Percentiles rank a stretch among this genome's conserved stretches.
phyloP scores from a whole-genome alignment of 208 protist genomes.

The Entamoeba histolytica region DNA sequence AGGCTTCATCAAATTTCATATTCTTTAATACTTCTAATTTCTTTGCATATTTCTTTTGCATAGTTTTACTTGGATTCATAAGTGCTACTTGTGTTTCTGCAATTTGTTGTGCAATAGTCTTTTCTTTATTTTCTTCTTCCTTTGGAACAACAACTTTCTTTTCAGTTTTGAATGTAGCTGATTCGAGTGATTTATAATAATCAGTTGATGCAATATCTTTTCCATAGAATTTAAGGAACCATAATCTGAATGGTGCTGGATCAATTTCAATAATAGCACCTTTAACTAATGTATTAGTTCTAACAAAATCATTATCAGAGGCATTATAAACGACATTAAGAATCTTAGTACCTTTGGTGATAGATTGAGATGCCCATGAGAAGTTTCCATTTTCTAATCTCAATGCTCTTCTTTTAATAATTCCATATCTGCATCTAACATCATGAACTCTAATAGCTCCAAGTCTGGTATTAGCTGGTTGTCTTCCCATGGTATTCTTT shows the following conservation, averaged over 20 bases:
- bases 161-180: constrained; percentile 57
- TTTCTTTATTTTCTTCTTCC: constrained; percentile 53
- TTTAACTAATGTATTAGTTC: constrained; percentile 98
- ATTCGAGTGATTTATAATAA: neutral
- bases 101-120: neutral
- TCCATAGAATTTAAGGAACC: constrained; percentile 89
- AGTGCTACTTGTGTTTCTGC: neutral
- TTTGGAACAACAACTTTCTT: constrained; percentile 36
- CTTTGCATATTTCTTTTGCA: constrained; percentile 28
- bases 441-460: constrained; percentile 22
- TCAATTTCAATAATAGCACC: constrained; percentile 81
- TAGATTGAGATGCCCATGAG: constrained; percentile 63
- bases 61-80: neutral
- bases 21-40: constrained; percentile 40
- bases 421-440: constrained; percentile 79
- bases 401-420: constrained; percentile 87
- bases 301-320: constrained; percentile 93
- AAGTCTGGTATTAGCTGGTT: constrained; percentile 80
- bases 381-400: constrained; percentile 92
- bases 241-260: constrained; percentile 82
- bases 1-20: constrained; percentile 19
- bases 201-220: neutral
- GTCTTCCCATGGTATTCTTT: constrained; percentile 84
- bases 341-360: constrained; percentile 67
- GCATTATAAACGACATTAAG: constrained; percentile 97